phyloP scores from a whole-genome alignment of 2,329 filamentous ascomycete genomes.

The Hansfordia pulvinata region DNA sequence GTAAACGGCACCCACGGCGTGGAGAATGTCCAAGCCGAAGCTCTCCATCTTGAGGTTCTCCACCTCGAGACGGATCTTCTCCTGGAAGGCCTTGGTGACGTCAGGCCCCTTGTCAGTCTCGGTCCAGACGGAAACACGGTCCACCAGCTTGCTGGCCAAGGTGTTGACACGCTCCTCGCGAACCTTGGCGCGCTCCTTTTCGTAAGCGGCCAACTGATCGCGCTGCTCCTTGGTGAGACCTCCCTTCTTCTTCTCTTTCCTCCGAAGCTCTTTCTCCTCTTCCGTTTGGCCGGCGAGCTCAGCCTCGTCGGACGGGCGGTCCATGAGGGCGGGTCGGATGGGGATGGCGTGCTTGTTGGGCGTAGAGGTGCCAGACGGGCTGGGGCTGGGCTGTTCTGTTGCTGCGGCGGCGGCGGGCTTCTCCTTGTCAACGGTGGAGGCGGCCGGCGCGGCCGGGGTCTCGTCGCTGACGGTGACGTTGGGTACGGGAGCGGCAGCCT shows the following conservation, averaged over 20 bases:
- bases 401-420: constrained; percentile 14
- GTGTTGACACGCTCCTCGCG: constrained; percentile 84
- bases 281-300: constrained; percentile 52
- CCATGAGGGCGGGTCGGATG: constrained; percentile 75
- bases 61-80: constrained; percentile 87
- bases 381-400: constrained; percentile 23
- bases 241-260: constrained; percentile 74
- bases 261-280: constrained; percentile 63
- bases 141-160: constrained; percentile 70
- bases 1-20: constrained; percentile 89
- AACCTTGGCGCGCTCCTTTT: constrained; percentile 69
- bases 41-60: constrained; percentile 99
- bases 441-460: too few species aligned
- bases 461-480: constrained; percentile 15
- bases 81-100: constrained; percentile 79
- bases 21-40: constrained; percentile 89
- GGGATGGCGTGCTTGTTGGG: constrained; percentile 39
- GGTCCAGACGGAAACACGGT: constrained; percentile 88
- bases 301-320: constrained; percentile 67
- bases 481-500: constrained; percentile 16
- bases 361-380: constrained; percentile 23
- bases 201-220: constrained; percentile 79
- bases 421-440: constrained; percentile 17
- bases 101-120: constrained; percentile 85
- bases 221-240: constrained; percentile 82